A percentile compares a stretch with the other conserved stretches of the same genome.
phyloP scores from a whole-genome alignment of 1,139 yeast species.

The Yamadazyma sp. region DNA sequence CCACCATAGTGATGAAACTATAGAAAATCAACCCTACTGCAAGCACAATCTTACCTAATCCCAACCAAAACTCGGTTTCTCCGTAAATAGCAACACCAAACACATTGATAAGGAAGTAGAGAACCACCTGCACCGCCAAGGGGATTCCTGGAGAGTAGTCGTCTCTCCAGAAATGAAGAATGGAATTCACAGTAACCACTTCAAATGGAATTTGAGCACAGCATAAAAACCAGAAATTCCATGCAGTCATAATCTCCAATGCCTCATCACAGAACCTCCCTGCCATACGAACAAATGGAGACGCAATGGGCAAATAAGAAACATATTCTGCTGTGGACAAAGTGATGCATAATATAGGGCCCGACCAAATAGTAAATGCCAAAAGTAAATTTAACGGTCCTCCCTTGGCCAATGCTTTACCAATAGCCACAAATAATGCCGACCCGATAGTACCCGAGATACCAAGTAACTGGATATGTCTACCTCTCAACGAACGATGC shows the following conservation, averaged over 20 bases:
- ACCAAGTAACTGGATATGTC: conserved; percentile 51
- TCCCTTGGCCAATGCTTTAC: conserved; percentile 40
- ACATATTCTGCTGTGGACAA: conserved; percentile 83
- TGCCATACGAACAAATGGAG: conserved; percentile 58
- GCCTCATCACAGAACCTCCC: conserved; percentile 66
- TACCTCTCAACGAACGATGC: conserved; percentile 23
- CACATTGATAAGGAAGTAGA: conserved; percentile 61
- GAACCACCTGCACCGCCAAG: conserved; percentile 61
- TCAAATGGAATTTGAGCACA: conserved; percentile 81
- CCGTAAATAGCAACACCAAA: conserved; percentile 65
- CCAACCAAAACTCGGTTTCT: conserved; percentile 67
- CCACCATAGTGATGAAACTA: conserved; percentile 50
- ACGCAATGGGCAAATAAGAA: conserved; percentile 69
- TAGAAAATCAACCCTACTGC: conserved; percentile 53
- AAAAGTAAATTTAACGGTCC: conserved; percentile 50
- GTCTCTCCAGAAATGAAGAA: conserved; percentile 76
- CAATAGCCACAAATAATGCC: conserved; percentile 49
- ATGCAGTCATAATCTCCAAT: conserved; percentile 73
- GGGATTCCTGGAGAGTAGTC: conserved; percentile 71
- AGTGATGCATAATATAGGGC: conserved; percentile 64
- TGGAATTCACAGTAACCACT: conserved; percentile 77
- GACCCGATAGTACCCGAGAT: conserved; percentile 54
- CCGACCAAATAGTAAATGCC: conserved; percentile 45
- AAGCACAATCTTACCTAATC: conserved; percentile 57
- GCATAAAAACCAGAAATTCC: conserved; percentile 80